phyloP scores from a whole-genome alignment of 2,329 filamentous ascomycete genomes.

The Verticillium alfalfae region DNA sequence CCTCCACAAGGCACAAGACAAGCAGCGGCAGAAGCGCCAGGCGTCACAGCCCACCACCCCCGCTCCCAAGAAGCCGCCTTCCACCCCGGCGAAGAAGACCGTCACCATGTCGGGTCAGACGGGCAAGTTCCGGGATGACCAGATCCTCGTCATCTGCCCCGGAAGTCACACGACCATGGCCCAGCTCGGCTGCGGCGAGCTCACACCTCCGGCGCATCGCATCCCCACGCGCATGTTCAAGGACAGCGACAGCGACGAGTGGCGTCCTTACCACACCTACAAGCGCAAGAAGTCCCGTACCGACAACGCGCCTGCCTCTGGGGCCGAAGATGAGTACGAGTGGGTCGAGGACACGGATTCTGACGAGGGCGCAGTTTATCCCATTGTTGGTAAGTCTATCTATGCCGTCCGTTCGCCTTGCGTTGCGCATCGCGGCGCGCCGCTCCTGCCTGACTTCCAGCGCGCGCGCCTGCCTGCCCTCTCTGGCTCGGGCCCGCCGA shows the following conservation, averaged over 20 bases:
- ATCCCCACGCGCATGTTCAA: conserved; percentile 93
- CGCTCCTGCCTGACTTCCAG: no score
- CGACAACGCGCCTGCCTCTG: background rate
- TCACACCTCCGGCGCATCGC: conserved; percentile 82
- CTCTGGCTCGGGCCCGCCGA: background rate
- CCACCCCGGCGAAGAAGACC: background rate
- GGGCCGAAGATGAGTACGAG: conserved; percentile 54
- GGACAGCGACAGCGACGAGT: conserved; percentile 73
- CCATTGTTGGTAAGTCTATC: conserved; percentile 53
- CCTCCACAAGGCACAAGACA: background rate
- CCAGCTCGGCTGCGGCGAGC: conserved; percentile 83
- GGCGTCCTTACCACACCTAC: conserved; percentile 70
- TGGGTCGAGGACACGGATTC: conserved; percentile 88
- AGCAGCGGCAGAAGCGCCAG: background rate
- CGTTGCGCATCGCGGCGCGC: background rate
- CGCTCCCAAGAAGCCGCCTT: background rate
- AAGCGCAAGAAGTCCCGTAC: conserved; percentile 45
- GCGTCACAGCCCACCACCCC: background rate
- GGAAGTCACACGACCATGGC: conserved; percentile 88
- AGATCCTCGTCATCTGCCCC: conserved; percentile 67
- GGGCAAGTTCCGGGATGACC: conserved; percentile 59
- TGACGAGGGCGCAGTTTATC: conserved; percentile 85
- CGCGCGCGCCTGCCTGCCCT: background rate
- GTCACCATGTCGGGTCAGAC: conserved; percentile 46
- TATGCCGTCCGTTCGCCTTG: background rate